Base-by-base conservation (phyloP, 2,329 filamentous ascomycete genomes). In the Fusarium vanettenii region DNA sequence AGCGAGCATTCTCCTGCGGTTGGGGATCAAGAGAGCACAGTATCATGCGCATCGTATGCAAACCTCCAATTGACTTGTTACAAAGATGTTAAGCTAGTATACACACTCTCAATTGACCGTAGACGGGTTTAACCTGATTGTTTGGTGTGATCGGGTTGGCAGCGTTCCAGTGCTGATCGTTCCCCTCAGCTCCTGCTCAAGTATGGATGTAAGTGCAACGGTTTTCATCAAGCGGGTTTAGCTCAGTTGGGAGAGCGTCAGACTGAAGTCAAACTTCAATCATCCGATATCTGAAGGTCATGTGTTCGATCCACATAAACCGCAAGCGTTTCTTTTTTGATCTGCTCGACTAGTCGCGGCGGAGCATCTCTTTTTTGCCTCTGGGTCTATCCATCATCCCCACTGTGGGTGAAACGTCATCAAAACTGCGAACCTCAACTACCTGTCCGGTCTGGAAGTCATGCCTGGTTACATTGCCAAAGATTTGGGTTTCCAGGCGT, bases 271-370 rank as follows among this genome's bases (percentile, higher is more conserved):
- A 73, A 73, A 75, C 73, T 75, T 75, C 69, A 64, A 71, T 75
- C 73, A 57, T 48, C 14, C 16, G 72, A 76, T 75, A 79, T 79
- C 77, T 79, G 77, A 79, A 79, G 77, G 77, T 79, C 77, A 37
- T 79, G 77, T 79, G 77, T 79, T 79, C 77, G 76, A 79, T 79
- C 77, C 77, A 79, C 77, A 79, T 37, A 79, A 79, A 76, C 77
- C 77, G 77, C 77, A 79, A 20, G 33, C 29, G 14, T 37, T 20
- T 60, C 66, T 75, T 78, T 48, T 25, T 56, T 8, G 11, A 45
- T 20, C 9, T 59, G 1, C 11, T 25, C 6, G 8, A 35, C 18
- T 37, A 14, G 48, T 52, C 18, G 10, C 10, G 25, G 48, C 18
- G 45, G 45, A 50, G 45, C 45, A 50, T 43, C 22, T 43, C 37